phyloP scores from a whole-genome alignment of 2,329 filamentous ascomycete species.

The Cryphonectria naterciae region DNA sequence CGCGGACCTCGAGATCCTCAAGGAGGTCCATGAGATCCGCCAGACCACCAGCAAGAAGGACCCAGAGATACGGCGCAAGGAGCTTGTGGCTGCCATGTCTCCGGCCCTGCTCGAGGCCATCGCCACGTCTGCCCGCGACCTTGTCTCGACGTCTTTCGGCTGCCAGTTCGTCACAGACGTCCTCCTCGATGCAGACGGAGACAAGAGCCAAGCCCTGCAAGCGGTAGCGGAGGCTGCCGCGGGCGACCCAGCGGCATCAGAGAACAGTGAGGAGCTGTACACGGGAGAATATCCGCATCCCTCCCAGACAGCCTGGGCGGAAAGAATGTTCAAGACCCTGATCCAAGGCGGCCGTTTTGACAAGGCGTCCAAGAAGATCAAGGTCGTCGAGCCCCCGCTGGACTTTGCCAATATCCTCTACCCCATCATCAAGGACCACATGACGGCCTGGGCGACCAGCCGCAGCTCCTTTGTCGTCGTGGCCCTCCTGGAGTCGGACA shows the following conservation, averaged over 20 bases:
- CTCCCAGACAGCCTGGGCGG: slow-evolving; percentile 65
- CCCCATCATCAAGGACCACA: slow-evolving; percentile 72
- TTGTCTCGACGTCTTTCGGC: slow-evolving; percentile 78
- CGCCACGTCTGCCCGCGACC: slow-evolving; percentile 65
- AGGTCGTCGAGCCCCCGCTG: slow-evolving; percentile 74
- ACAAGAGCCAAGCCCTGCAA: slow-evolving; percentile 74
- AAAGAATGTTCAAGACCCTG: slow-evolving; percentile 87
- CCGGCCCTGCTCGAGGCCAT: slow-evolving; percentile 77
- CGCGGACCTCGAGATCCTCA: slow-evolving; percentile 70
- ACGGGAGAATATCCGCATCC: slow-evolving; percentile 55
- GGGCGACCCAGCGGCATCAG: slow-evolving; percentile 53
- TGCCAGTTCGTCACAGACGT: slow-evolving; percentile 86
- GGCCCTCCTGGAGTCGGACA: slow-evolving; percentile 74
- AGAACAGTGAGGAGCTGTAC: slow-evolving; percentile 44
- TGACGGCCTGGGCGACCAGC: slow-evolving; percentile 84
- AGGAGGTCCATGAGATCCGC: slow-evolving; percentile 78
- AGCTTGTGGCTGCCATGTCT: slow-evolving; percentile 75
- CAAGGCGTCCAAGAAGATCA: slow-evolving; percentile 69
- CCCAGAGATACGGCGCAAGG: slow-evolving; percentile 71
- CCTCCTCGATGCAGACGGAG: slow-evolving; percentile 74
- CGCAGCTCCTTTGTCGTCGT: slow-evolving; percentile 86
- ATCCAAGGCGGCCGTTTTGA: slow-evolving; percentile 90
- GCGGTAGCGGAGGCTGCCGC: slow-evolving; percentile 69
- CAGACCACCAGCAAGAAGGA: slow-evolving; percentile 93
- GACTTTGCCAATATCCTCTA: slow-evolving; percentile 84